Evolutionary conservation across 2,329 filamentous ascomycete genomes (phyloP), one percentile per base, ranked within the genome.

Genomic region (Sarocladium kiliense): DNA sequence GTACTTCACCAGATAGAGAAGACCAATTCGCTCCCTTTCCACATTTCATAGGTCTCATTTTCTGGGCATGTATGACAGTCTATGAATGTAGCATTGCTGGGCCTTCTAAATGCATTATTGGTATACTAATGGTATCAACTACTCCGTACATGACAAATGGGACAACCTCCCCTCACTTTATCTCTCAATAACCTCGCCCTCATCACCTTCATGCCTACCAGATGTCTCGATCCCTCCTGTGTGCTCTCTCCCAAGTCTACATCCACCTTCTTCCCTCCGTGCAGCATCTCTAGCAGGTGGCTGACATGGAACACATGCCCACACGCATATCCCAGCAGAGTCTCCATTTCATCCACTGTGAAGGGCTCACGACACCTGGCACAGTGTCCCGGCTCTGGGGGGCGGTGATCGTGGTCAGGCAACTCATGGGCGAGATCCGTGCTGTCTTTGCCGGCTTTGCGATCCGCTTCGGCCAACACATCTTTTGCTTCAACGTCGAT

Each of bases 181-280:
- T 92, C 88, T 61, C 85, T 80, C 57, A 96, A 71, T 55, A 96
- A 68, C 59, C 91, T 81, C 37, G 92, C 91, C 66, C 91, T 89
- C 60, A 89, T 94, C 26, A 96, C 91, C 71, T 97, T 97, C 27
- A 87, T 84, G 0, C 90, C 89, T 6, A 97, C 85, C 54, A 87
- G 89, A 56, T 86, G 78, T 7, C 80, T 78, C 25, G 71, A 69
- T 55, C 68, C 70, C 16, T 73, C 68, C 11, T 76, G 72, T 39
- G 72, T 69, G 2, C 70, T 69, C 16, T 69, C 73, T 2, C 72
- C 73, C 26, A 80, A 72, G 2, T 76, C 73, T 3, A 74, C 67
- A 56, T 86, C 80, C 5, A 69, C 66, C 25, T 68, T 68, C 66
- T 71, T 76, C 54, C 27, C 63, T 77, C 36, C 71, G 44, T 78